Conservation (phyloP, 768 basidiomycete species). For the Daedalea quercina region DNA sequence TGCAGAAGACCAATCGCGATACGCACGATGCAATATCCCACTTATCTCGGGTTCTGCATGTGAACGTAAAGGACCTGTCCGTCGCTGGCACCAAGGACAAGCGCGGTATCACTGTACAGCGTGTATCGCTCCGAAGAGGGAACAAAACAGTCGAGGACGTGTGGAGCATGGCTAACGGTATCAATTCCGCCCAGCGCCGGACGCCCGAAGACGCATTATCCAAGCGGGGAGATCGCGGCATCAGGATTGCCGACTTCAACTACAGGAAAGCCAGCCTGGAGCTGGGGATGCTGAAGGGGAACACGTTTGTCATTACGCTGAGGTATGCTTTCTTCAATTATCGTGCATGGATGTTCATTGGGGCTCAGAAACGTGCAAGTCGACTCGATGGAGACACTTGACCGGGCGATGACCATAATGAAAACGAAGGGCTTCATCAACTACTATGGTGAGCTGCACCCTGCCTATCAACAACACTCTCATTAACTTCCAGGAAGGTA, state of each 20-base stretch:
- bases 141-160: conserved; percentile 75
- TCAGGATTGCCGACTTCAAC: conserved; percentile 81
- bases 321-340: conserved; percentile 46
- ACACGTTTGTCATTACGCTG: conserved; percentile 90
- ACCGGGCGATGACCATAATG: conserved; percentile 69
- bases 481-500: conserved; percentile 43
- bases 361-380: conserved; percentile 73
- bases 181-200: conserved; percentile 41
- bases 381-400: conserved; percentile 63
- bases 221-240: conserved; percentile 82
- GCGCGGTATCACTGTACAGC: conserved; percentile 91
- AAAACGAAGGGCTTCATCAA: conserved; percentile 92
- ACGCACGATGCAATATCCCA: conserved; percentile 89
- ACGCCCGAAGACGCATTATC: conserved; percentile 50
- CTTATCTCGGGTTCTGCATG: conserved; percentile 71
- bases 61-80: conserved; percentile 72
- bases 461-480: background rate
- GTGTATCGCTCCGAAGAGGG: conserved; percentile 75
- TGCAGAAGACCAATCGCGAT: conserved; percentile 97
- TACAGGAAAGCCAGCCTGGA: conserved; percentile 82
- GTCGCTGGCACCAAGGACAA: conserved; percentile 98
- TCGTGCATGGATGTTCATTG: conserved; percentile 2
- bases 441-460: conserved; percentile 69
- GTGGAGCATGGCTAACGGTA: conserved; percentile 76
- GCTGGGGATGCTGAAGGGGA: conserved; percentile 95